Evolutionary conservation across 2,329 filamentous ascomycete species (phyloP).

Genomic region (Arthrinium phaeospermum): DNA sequence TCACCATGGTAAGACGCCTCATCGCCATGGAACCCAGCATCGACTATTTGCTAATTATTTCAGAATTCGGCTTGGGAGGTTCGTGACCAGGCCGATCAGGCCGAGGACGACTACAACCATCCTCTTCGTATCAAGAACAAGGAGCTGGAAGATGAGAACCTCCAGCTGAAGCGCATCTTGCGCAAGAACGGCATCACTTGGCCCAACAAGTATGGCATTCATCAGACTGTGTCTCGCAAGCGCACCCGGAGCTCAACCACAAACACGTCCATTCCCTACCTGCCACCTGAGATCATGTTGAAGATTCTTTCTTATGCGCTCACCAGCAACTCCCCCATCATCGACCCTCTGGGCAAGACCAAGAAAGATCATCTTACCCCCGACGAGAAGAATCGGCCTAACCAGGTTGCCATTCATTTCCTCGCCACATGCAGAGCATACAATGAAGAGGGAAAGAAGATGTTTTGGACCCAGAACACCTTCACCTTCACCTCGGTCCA

Average conservation of each 20-base stretch:
- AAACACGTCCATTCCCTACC: constrained; percentile 42
- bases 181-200: constrained; percentile 59
- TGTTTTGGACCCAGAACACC: constrained; percentile 57
- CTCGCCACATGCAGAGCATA: constrained; percentile 58
- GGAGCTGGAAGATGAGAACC: constrained; percentile 54
- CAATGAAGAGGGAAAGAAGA: constrained; percentile 53
- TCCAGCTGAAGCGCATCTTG: constrained; percentile 55
- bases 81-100: constrained; percentile 58
- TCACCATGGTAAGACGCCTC: constrained; percentile 6
- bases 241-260: constrained; percentile 23
- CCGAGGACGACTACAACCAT: constrained; percentile 53
- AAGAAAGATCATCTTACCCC: constrained; percentile 50
- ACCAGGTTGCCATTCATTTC: constrained; percentile 59
- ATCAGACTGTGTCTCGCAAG: constrained; percentile 39
- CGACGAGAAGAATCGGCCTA: constrained; percentile 48
- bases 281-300: constrained; percentile 60
- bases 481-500: constrained; percentile 61
- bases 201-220: constrained; percentile 45
- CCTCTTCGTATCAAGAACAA: constrained; percentile 55
- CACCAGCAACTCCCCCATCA: constrained; percentile 54
- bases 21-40: background rate
- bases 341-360: constrained; percentile 57
- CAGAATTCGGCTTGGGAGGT: constrained; percentile 50
- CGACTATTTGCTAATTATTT: too few relatives aligned
- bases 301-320: constrained; percentile 58